Percentiles rank a stretch among this genome's conserved stretches.
Evolutionary conservation across 2,329 filamentous ascomycete genomes (phyloP).

Genomic region (Laburnicola sp.): DNA sequence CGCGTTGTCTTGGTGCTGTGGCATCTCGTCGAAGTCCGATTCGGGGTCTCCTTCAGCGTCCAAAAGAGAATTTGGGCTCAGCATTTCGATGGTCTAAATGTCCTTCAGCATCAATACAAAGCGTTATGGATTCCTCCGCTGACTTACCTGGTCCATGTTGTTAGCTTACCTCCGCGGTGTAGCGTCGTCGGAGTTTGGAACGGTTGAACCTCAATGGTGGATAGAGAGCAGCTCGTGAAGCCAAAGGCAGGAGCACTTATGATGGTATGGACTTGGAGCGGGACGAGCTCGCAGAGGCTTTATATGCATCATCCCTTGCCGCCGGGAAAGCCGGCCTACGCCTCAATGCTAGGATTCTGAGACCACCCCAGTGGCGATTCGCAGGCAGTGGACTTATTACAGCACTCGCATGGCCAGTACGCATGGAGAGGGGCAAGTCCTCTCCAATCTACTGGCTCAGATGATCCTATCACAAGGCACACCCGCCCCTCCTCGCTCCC

Average conservation of each 20-base stretch:
- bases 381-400: too few relatives aligned
- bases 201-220: too few relatives aligned
- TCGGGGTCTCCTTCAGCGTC: not conserved
- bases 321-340: too few relatives aligned
- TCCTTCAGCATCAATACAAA: constrained; percentile 5
- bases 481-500: not conserved
- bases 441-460: not conserved
- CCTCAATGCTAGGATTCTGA: too few relatives aligned
- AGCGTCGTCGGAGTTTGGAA: too few relatives aligned
- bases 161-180: not conserved
- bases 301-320: too few relatives aligned
- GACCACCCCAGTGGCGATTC: too few relatives aligned
- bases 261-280: not conserved
- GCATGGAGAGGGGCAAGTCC: too few relatives aligned
- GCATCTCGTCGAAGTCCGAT: constrained; percentile 1
- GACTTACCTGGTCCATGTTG: constrained; percentile 11
- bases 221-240: not conserved
- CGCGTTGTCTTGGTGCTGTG: not conserved
- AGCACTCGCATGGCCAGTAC: too few relatives aligned
- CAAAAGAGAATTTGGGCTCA: not conserved
- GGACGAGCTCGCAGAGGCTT: constrained; percentile 1
- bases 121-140: constrained; percentile 3
- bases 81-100: constrained; percentile 2
- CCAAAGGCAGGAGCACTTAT: constrained; percentile 1
- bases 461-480: not conserved